A percentile compares a stretch with the other conserved stretches of the same genome.
phyloP scores from a whole-genome alignment of 1,284 basidiomycete species.

The Ceratobasidium theobromae region DNA sequence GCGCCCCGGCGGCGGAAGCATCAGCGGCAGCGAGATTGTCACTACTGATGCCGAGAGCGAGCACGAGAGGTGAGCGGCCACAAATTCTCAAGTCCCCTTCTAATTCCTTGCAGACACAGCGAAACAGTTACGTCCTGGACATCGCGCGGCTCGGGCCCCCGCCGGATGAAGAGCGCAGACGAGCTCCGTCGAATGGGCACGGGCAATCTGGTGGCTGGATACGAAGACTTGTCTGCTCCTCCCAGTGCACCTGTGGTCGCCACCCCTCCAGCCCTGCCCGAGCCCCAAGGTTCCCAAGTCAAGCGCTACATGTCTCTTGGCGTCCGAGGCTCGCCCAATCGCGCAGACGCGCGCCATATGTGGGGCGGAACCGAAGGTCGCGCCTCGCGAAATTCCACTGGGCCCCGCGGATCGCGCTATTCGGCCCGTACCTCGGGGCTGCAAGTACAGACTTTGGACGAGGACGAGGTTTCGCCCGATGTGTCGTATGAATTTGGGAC shows the following conservation, averaged over 20 bases:
- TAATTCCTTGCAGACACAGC: no score
- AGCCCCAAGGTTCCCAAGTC: slow-evolving; percentile 8
- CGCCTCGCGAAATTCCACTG: background rate
- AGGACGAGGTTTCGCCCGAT: slow-evolving; percentile 9
- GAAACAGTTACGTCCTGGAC: background rate
- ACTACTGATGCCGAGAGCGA: slow-evolving; percentile 21
- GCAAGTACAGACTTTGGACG: slow-evolving; percentile 7
- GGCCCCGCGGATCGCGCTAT: background rate
- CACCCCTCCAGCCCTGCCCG: background rate
- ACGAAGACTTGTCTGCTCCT: background rate
- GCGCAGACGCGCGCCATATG: slow-evolving; percentile 23
- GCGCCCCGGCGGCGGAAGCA: background rate
- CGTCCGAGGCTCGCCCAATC: slow-evolving; percentile 16
- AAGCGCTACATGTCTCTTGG: slow-evolving; percentile 34
- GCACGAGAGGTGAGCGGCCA: no score
- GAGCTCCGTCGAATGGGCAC: slow-evolving; percentile 34
- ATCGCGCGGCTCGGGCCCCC: background rate
- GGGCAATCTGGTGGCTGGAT: no score
- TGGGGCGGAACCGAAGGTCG: slow-evolving; percentile 16
- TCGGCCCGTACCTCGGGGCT: background rate
- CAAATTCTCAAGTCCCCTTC: no score
- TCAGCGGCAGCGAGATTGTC: background rate
- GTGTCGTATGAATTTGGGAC: slow-evolving; percentile 1
- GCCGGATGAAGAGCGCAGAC: slow-evolving; percentile 39
- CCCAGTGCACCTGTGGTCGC: background rate